Conservation (phyloP, 495 filamentous ascomycete species). For the Entonaema liquescens region DNA sequence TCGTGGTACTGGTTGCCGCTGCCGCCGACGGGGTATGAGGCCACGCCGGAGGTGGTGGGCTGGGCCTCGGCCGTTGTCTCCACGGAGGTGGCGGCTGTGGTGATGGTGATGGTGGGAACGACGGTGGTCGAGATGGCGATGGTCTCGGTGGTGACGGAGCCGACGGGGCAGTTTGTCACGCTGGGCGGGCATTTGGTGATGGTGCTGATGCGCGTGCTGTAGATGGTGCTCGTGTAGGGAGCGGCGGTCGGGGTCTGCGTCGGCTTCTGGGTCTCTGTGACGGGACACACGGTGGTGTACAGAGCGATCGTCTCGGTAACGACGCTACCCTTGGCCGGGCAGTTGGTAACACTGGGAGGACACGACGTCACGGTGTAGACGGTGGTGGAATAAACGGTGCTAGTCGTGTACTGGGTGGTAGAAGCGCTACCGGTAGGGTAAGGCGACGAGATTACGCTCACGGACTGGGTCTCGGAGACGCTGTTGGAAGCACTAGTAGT, state of each 20-base stretch:
- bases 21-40: conserved; percentile 11
- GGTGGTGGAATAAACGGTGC: conserved; percentile 62
- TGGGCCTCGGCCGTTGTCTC: not conserved
- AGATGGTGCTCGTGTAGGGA: conserved; percentile 57
- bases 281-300: conserved; percentile 56
- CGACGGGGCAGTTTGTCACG: conserved; percentile 65
- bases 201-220: conserved; percentile 63
- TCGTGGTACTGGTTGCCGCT: conserved; percentile 3
- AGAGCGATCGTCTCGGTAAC: conserved; percentile 51
- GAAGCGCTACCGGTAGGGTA: conserved; percentile 39
- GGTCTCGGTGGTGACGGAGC: conserved; percentile 51
- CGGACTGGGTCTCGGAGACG: conserved; percentile 12
- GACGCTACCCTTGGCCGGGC: conserved; percentile 53
- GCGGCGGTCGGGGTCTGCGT: conserved; percentile 25
- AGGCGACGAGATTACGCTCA: conserved; percentile 25
- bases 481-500: not conserved
- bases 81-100: conserved; percentile 13
- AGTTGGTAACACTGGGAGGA: conserved; percentile 59
- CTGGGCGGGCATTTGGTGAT: conserved; percentile 65
- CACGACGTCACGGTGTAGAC: conserved; percentile 65
- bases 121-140: conserved; percentile 42
- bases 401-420: conserved; percentile 35
- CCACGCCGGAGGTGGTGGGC: not conserved
- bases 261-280: conserved; percentile 44
- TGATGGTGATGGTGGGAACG: conserved; percentile 41